phyloP scores from a whole-genome alignment of 2,329 filamentous ascomycete species.

The Aspergillus sp. region DNA sequence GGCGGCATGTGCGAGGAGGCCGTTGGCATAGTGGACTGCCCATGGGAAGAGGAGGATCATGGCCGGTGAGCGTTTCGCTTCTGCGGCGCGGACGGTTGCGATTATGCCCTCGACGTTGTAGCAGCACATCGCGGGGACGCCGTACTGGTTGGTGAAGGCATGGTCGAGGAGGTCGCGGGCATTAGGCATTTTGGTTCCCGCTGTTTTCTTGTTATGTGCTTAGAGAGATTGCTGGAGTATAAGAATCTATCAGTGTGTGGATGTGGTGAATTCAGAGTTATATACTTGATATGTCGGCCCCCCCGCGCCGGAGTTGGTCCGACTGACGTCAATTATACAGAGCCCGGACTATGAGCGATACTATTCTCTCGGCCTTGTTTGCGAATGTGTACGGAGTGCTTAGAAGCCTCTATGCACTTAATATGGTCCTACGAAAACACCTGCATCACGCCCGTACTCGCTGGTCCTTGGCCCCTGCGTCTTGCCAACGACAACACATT shows the following conservation, averaged over 20 bases:
- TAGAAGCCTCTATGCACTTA: no score
- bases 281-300: no score
- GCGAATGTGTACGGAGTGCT: no score
- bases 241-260: no score
- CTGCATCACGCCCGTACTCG: conserved; percentile 26
- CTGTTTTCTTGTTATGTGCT: background rate
- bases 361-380: no score
- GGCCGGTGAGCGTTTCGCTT: conserved; percentile 57
- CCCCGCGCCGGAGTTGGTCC: conserved; percentile 10
- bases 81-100: conserved; percentile 60
- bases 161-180: conserved; percentile 50
- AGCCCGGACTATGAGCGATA: conserved; percentile 3
- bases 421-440: conserved; percentile 1
- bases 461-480: conserved; percentile 22
- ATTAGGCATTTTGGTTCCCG: conserved; percentile 23
- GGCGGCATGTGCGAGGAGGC: conserved; percentile 48
- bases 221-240: background rate
- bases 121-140: conserved; percentile 53
- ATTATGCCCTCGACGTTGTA: conserved; percentile 66
- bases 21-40: conserved; percentile 59
- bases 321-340: conserved; percentile 4
- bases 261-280: no score
- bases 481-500: conserved; percentile 26
- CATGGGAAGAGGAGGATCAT: conserved; percentile 70
- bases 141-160: conserved; percentile 49